A percentile compares a stretch with the other conserved stretches of the same genome.
Evolutionary conservation across 805 yeast species (phyloP).

Genomic region (Wickerhamomyces ciferrii): DNA sequence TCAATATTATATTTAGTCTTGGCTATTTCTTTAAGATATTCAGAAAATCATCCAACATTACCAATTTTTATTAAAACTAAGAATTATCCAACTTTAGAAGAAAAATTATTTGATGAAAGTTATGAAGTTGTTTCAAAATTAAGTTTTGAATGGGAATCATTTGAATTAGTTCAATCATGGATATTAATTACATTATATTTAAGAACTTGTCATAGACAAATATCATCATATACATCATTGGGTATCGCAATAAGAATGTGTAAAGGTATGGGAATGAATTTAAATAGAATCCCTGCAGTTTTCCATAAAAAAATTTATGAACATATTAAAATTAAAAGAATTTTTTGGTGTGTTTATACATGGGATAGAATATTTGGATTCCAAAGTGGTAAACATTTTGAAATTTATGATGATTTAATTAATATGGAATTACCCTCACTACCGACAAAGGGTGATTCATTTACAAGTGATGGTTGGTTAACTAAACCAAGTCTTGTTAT

Average conservation of each 20-base stretch:
- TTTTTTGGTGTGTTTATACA: slow-evolving; percentile 51
- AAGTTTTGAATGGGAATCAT: slow-evolving; percentile 46
- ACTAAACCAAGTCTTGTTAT: slow-evolving; percentile 40
- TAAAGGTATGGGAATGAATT: slow-evolving; percentile 38
- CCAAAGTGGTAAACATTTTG: slow-evolving; percentile 43
- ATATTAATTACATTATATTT: slow-evolving; percentile 38
- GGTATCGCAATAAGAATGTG: slow-evolving; percentile 37
- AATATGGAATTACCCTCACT: slow-evolving; percentile 26
- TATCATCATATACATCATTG: slow-evolving; percentile 35
- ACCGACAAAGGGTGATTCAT: slow-evolving; percentile 4
- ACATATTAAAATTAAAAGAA: slow-evolving; percentile 39
- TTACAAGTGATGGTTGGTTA: slow-evolving; percentile 41
- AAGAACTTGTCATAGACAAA: slow-evolving; percentile 38
- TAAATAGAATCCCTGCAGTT: slow-evolving; percentile 22
- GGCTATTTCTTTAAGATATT: slow-evolving; percentile 46
- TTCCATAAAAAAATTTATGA: slow-evolving; percentile 27
- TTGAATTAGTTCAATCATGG: slow-evolving; percentile 48
- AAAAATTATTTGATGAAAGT: slow-evolving; percentile 34
- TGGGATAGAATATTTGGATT: slow-evolving; percentile 49
- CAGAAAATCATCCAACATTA: slow-evolving; percentile 28
- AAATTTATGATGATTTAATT: slow-evolving; percentile 32
- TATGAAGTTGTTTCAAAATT: slow-evolving; percentile 32
- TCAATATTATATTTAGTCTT: slow-evolving; percentile 45
- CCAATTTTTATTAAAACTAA: slow-evolving; percentile 12
- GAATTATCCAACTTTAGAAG: slow-evolving; percentile 29